A percentile compares a stretch with the other conserved stretches of the same genome.
phyloP scores from a whole-genome alignment of 805 yeast species.

The Metschnikowia cubensis region DNA sequence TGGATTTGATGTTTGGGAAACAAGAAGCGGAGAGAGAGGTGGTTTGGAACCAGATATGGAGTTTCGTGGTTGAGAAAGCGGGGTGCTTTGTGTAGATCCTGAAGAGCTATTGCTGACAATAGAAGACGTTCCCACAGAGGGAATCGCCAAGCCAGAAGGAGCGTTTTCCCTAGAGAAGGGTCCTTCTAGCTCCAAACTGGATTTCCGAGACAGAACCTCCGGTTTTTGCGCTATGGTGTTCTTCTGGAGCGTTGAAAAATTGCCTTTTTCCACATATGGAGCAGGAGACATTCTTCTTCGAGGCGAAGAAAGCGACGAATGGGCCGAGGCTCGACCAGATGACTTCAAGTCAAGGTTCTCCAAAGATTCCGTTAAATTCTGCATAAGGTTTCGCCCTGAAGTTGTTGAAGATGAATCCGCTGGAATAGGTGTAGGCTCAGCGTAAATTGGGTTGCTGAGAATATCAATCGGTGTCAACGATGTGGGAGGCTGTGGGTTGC shows the following conservation, averaged over 20 bases:
- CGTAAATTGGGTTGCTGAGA: slow-evolving; percentile 1
- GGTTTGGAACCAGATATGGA: slow-evolving; percentile 38
- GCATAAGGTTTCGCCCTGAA: slow-evolving; percentile 6
- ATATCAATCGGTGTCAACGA: slow-evolving; percentile 2
- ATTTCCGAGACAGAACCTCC: slow-evolving; percentile 16
- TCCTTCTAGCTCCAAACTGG: slow-evolving; percentile 12
- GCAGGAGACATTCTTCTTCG: slow-evolving; percentile 56
- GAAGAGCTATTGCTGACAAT: slow-evolving; percentile 22
- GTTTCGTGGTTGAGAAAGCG: slow-evolving; percentile 4
- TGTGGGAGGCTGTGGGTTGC: not conserved
- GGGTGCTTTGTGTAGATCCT: slow-evolving; percentile 8
- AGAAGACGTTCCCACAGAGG: slow-evolving; percentile 1
- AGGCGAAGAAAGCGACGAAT: slow-evolving; percentile 45
- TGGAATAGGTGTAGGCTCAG: slow-evolving; percentile 12
- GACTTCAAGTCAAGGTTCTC: slow-evolving; percentile 27
- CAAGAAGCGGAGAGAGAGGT: slow-evolving; percentile 76
- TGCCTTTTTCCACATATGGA: slow-evolving; percentile 42
- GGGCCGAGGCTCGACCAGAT: slow-evolving; percentile 19
- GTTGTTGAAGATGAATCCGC: not conserved
- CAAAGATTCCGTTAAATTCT: slow-evolving; percentile 24
- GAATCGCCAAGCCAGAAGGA: slow-evolving; percentile 8
- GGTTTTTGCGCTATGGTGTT: slow-evolving; percentile 28
- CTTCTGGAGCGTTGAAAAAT: slow-evolving; percentile 60
- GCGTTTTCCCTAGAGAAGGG: slow-evolving; percentile 9
- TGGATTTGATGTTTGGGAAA: slow-evolving; percentile 55